Evolutionary conservation across 1,139 yeast genomes (phyloP), one percentile per base, ranked within the genome.

Genomic region (Cylindricascospora bacillispora): DNA sequence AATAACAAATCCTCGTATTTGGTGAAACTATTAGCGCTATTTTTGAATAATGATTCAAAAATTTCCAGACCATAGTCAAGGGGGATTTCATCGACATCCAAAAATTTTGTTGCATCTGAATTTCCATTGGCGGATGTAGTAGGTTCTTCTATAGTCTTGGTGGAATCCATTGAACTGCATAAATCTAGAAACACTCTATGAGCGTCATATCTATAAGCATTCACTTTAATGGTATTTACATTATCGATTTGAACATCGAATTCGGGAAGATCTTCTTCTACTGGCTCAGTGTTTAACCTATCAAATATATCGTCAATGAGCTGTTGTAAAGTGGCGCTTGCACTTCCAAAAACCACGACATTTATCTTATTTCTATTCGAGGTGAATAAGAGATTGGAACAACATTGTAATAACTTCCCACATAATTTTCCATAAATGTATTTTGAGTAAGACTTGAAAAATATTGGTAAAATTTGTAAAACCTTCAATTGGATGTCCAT

Each of bases 321-420:
- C 50, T 89, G 97, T 41, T 85, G 93, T 28, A 85, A 65, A 2
- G 97, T 83, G 2, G 97, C 98, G 28, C 83, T 73, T 0, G 95
- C 95, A 0, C 97, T 81, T 43, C 85, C 86, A n/a, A 73, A 66
- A 3, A 89, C 94, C 38, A 81, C 80, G 0, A 18, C 27, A n/a
- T n/a, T n/a, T n/a, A n/a, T n/a, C 7, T 80, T 72, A 4, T 76
- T 67, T 42, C 78, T 79, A 38, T 73, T 79, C 13, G 73, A 67
- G 6, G 73, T 61, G 30, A 82, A 85, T 30, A 89, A 62, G 24
- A 72, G 65, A 20, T 37, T 45, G 0, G 92, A 67, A 46, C 94
- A 82, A 5, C 89, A 70, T 13, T 61, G 60, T 24, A 86, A 57
- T n/a, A 83, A 52, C 33, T 68, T 69, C 5, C 73, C 61, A 25